These are phyloP conservation scores for Syncephalis fuscata DNA, from an alignment of 371 early-diverging fungal species.

Conservation along the genomic window DNA sequence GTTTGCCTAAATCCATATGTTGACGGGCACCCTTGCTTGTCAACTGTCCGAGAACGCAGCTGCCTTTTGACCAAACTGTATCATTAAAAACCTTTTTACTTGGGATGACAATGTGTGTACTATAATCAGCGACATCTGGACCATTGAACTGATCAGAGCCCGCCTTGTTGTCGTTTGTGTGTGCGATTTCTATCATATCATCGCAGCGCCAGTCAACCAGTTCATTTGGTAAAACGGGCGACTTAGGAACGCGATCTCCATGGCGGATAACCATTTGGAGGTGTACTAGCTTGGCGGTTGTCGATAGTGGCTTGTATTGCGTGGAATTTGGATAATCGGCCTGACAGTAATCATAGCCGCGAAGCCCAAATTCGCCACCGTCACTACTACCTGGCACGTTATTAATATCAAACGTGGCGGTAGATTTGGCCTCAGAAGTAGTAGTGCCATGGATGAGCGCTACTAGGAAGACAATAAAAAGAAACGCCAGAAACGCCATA, in stretches of 20 bases:
- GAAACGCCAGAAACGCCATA: too few species aligned
- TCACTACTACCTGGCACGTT: too few species aligned
- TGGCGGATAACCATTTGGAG: constrained; percentile 4
- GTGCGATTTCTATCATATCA: neutral
- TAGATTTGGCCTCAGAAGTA: too few species aligned
- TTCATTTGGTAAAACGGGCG: neutral
- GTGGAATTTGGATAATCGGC: neutral
- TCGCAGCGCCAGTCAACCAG: neutral
- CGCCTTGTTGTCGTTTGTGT: too few species aligned
- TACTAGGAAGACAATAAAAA: too few species aligned
- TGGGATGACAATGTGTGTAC: neutral
- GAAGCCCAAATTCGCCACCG: too few species aligned
- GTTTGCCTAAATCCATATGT: constrained; percentile 22
- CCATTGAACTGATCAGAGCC: neutral
- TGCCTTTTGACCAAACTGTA: constrained; percentile 6
- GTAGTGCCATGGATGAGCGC: too few species aligned
- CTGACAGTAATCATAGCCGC: constrained; percentile 1
- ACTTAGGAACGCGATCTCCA: constrained; percentile 5
- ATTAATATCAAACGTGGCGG: too few species aligned
- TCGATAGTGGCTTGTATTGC: neutral
- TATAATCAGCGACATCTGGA: neutral
- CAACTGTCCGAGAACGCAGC: constrained; percentile 24
- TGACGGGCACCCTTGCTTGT: constrained; percentile 27
- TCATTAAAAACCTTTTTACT: neutral
- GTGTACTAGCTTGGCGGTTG: neutral